Evolutionary conservation across 2,329 filamentous ascomycete genomes (phyloP), one percentile per base, ranked within the genome.

Genomic region (Triangularia verruculosa): DNA sequence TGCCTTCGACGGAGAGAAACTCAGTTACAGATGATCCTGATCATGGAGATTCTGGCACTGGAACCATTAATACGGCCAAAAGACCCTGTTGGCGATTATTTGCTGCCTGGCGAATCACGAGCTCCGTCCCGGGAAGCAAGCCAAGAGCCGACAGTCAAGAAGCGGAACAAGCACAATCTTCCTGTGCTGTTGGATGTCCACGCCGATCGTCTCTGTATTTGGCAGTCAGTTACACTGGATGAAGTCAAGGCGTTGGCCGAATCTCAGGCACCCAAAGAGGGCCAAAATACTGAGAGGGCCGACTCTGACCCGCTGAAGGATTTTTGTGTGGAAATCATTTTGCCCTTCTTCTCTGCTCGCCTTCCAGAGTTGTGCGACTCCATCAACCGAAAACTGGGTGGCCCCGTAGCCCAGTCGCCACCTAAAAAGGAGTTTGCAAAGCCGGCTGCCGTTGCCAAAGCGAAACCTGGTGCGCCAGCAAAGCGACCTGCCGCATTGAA

Each of bases 271-370:
- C 64, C 72, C 2, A 72, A 70, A 2, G 69, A 77, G 51, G 74
- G 74, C 2, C 76, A 76, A 61, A 74, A 73, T 61, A 74, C 75
- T 55, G 78, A 79, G 63, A 79, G 77, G 62, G 68, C 76, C 63
- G 78, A 80, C 20, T 78, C 80, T 0, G 90, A 93, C 71, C 86
- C 89, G 6, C 78, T 93, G 6, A 86, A 84, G 67, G 88, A 90
- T 72, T 95, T 94, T 72, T 94, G 90, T 71, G 81, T 91, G 15
- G 91, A 95, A 72, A 89, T 95, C 47, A 87, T 95, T 69, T 79
- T 92, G 53, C 91, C 91, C 32, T 94, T 94, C 86, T 95, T 92
- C 73, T 88, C 89, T 32, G 86, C 90, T 13, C 87, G 91, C 32
- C 79, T 93, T n/a, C 90, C 90, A 1, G 85, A 89, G 34, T 79